A percentile compares a stretch with the other conserved stretches of the same genome.
These are phyloP conservation scores for Neurospora sp. DNA, from an alignment of 495 filamentous ascomycete species.

Conservation along the genomic window DNA sequence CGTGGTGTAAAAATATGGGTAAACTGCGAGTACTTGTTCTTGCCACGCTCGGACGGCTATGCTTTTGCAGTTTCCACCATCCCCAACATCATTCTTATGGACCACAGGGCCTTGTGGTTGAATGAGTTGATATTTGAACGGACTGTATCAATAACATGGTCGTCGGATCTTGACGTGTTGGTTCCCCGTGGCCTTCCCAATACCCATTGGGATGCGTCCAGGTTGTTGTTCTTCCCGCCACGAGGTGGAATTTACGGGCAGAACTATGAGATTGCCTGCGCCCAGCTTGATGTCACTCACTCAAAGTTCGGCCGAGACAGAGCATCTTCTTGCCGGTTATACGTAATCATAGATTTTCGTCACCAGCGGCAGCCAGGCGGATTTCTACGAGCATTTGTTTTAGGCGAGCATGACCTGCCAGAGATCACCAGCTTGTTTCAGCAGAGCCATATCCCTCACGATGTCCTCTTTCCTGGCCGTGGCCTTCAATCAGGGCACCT, in stretches of 20 bases:
- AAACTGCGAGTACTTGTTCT: too few relatives aligned
- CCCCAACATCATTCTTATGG: not conserved
- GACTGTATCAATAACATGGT: not conserved
- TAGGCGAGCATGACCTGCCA: not conserved
- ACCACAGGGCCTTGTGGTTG: not conserved
- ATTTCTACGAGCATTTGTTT: not conserved
- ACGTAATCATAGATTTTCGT: not conserved
- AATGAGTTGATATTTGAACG: accelerated
- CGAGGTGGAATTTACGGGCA: too few relatives aligned
- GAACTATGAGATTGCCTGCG: not conserved
- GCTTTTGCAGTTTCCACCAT: not conserved
- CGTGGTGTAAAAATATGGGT: not conserved
- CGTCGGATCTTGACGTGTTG: not conserved
- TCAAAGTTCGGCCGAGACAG: too few relatives aligned
- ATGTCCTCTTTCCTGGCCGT: not conserved
- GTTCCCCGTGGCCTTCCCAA: not conserved
- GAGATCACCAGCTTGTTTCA: not conserved
- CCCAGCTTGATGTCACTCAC: too few relatives aligned
- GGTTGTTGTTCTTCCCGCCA: not conserved
- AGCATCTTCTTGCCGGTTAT: not conserved
- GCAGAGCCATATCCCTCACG: not conserved
- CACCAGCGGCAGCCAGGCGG: accelerated
- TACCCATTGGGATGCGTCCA: not conserved
- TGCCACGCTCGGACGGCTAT: too few relatives aligned
- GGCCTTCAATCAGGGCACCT: not conserved